Percentiles rank a stretch among this genome's conserved stretches.
Evolutionary conservation across 2,329 filamentous ascomycete genomes (phyloP).

Genomic region (Cladophialophora bantiana): DNA sequence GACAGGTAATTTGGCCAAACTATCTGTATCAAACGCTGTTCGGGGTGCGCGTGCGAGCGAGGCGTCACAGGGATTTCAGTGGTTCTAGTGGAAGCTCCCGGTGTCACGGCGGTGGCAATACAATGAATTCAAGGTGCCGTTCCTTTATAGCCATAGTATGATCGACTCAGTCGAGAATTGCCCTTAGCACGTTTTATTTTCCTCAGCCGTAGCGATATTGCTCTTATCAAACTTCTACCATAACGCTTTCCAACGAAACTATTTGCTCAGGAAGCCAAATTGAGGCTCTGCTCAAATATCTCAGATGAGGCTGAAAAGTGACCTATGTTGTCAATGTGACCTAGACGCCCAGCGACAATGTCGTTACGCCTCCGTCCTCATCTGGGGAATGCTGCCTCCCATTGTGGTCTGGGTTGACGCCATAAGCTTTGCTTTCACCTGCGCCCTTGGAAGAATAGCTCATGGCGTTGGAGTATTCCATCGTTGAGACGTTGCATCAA

Average conservation of each 20-base stretch:
- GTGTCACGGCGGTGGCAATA: neutral
- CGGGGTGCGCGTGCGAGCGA: neutral
- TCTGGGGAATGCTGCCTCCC: no score
- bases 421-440: no score
- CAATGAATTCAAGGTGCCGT: neutral
- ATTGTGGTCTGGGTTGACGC: no score
- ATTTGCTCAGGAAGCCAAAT: neutral
- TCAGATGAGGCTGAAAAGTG: no score
- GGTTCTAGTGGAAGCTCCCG: neutral
- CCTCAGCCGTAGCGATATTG: neutral
- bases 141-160: neutral
- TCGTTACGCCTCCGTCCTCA: no score
- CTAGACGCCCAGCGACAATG: no score
- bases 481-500: neutral
- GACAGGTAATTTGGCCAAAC: neutral
- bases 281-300: neutral
- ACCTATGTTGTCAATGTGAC: no score
- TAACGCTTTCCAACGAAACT: neutral
- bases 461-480: neutral
- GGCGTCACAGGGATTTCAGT: neutral
- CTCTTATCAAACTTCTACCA: neutral
- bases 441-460: no score
- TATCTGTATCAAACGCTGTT: neutral
- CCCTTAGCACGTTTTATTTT: neutral
- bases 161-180: neutral